Base-by-base conservation (phyloP, 768 basidiomycete species). In the Clathrus columnatus region DNA sequence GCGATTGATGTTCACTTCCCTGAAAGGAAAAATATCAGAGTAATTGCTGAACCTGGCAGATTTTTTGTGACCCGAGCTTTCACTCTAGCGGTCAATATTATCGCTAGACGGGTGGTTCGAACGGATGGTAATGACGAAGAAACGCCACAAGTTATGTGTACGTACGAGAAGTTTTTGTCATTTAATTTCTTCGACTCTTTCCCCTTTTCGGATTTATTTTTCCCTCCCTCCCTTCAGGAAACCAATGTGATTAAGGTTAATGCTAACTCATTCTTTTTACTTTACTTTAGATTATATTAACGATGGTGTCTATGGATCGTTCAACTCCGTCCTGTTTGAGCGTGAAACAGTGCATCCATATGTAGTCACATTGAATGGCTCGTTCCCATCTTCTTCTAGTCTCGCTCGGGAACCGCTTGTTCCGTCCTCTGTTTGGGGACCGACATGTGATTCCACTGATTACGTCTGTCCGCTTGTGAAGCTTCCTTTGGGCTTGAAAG, bases 381-480 rank as follows among this genome's bases (percentile, higher is more conserved):
- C 57, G 11, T 58, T 58, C 54, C 58, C 45, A 41, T 50, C 60
- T 16, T 52, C 42, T 64, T 68, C 58, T 60, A 68, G 56, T 53
- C 64, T 48, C 62, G 64, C 43, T 66, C 68, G 56, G 18, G 74
- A 77, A 65, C 67, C 72, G 16, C 68, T 72, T 66, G 72, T 74
- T 51, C 57, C 73, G 10, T 78, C 84, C 72, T 89, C 85, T 68
- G 82, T 98, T 49, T 99, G 96, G 96, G 96, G 96, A 11, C 96
- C 95, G 45, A 99, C 96, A 7, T 98, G 95, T 76, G 96, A 98
- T 67, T 91, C 90, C 29, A 91, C 98, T 64, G 96, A 99, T 72
- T 87, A 87, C 66, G 92, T 99, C 56, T 85, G 77, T 64, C 75
- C 76, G 61, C 76, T 72, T 57, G 76, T 75, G 51, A 74, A 69